Conservation (phyloP, 1,284 basidiomycete species). For the Tilletiaria anomala region DNA sequence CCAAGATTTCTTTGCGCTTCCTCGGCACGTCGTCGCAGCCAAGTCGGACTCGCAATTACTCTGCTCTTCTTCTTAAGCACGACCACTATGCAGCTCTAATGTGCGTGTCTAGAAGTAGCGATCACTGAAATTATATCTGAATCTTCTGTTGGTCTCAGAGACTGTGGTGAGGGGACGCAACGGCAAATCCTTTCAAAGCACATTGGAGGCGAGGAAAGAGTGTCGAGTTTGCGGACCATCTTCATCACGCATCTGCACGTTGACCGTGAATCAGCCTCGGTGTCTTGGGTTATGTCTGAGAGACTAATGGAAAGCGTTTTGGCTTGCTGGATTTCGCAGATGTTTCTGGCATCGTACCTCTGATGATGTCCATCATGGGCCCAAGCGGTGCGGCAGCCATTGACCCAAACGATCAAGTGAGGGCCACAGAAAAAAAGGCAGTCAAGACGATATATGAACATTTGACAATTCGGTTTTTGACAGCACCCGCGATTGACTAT, state of each 20-base stretch:
- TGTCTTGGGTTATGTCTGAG: too few species aligned
- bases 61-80: too few species aligned
- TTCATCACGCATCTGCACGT: slow-evolving; percentile 35
- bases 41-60: slow-evolving; percentile 30
- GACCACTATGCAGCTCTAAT: too few species aligned
- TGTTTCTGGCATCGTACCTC: slow-evolving; percentile 27
- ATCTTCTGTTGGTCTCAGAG: slow-evolving; percentile 33
- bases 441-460: too few species aligned
- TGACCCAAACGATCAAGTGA: slow-evolving; percentile 1
- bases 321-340: too few species aligned
- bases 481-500: slow-evolving; percentile 20
- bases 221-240: slow-evolving; percentile 26
- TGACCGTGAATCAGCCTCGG: too few species aligned
- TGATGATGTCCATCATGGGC: slow-evolving; percentile 36
- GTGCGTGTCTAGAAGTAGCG: too few species aligned
- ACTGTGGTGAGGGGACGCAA: slow-evolving; percentile 37
- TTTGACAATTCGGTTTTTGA: background rate
- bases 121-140: too few species aligned
- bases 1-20: slow-evolving; percentile 21
- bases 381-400: slow-evolving; percentile 7
- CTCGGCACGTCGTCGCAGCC: slow-evolving; percentile 34
- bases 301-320: too few species aligned
- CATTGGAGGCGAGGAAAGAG: slow-evolving; percentile 23
- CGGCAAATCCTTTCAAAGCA: slow-evolving; percentile 20
- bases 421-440: background rate